phyloP scores from a whole-genome alignment of 1,284 basidiomycete species.

The Anthracocystis setariae region DNA sequence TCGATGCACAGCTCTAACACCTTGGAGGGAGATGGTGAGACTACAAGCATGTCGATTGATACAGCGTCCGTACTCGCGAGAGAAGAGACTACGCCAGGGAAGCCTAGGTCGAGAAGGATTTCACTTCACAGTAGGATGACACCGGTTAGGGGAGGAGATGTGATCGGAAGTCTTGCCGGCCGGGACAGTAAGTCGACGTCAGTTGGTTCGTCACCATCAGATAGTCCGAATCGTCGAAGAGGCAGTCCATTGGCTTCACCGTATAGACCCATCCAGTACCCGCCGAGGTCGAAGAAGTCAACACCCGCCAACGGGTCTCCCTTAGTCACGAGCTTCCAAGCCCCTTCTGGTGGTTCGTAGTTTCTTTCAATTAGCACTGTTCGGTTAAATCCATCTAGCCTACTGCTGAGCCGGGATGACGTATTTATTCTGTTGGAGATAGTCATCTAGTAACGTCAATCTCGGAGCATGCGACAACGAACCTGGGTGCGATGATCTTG shows the following conservation, averaged over 20 bases:
- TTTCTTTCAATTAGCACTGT: background rate
- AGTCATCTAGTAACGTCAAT: too few species aligned
- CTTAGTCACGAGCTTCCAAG: conserved; percentile 17
- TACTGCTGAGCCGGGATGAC: too few species aligned
- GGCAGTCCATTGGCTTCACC: conserved; percentile 33
- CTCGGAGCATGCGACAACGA: background rate
- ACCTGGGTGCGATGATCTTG: background rate
- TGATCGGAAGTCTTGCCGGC: background rate
- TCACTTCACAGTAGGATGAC: conserved; percentile 30
- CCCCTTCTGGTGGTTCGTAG: conserved; percentile 3
- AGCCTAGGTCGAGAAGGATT: conserved; percentile 28
- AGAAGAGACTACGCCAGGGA: conserved; percentile 16
- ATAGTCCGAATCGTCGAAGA: conserved; percentile 20
- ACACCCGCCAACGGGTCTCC: conserved; percentile 16
- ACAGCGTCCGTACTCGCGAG: conserved; percentile 8
- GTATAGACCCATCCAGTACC: conserved; percentile 31
- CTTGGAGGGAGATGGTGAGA: conserved; percentile 18
- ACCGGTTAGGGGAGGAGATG: conserved; percentile 8
- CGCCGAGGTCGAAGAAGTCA: conserved; percentile 19
- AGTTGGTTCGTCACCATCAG: conserved; percentile 17
- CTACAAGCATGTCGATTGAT: conserved; percentile 31
- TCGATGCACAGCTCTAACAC: conserved; percentile 23
- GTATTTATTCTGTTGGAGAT: too few species aligned
- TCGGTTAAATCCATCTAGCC: too few species aligned
- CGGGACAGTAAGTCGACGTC: conserved; percentile 7